phyloP scores from a whole-genome alignment of 176 grass and related monocot genomes.

The Carex cristatella region DNA sequence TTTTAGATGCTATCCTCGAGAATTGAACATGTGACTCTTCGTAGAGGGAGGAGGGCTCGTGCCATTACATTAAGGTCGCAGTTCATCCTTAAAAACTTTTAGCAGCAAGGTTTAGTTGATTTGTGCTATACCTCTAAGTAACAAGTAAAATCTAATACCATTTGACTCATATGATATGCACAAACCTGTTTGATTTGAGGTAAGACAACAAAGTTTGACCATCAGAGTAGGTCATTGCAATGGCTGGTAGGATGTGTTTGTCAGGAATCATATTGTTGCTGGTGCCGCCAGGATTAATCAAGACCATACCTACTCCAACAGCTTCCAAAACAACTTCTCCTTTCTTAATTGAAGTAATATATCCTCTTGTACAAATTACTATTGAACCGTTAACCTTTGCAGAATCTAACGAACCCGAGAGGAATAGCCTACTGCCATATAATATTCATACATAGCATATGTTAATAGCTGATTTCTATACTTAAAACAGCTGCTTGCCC shows the following conservation, averaged over 20 bases:
- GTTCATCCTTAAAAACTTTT: no score
- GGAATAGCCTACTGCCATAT: conserved; percentile 31
- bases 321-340: conserved; percentile 37
- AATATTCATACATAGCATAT: neutral
- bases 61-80: no score
- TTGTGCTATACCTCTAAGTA: neutral
- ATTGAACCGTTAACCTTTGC: conserved; percentile 49
- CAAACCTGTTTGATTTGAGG: conserved; percentile 28
- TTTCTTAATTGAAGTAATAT: conserved; percentile 26
- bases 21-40: no score
- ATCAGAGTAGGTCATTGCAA: conserved; percentile 47
- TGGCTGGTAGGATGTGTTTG: conserved; percentile 46
- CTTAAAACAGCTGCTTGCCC: neutral
- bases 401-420: conserved; percentile 33
- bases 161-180: neutral
- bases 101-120: neutral
- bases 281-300: no score
- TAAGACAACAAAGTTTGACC: conserved; percentile 37
- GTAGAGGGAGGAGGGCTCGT: no score
- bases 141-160: neutral
- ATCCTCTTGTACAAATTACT: conserved; percentile 53
- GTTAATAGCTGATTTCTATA: neutral
- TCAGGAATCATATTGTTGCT: neutral
- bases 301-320: conserved; percentile 46
- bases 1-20: no score